Evolutionary conservation across 1,284 basidiomycete species (phyloP).

Genomic region (Papiliotrema fonsecae): DNA sequence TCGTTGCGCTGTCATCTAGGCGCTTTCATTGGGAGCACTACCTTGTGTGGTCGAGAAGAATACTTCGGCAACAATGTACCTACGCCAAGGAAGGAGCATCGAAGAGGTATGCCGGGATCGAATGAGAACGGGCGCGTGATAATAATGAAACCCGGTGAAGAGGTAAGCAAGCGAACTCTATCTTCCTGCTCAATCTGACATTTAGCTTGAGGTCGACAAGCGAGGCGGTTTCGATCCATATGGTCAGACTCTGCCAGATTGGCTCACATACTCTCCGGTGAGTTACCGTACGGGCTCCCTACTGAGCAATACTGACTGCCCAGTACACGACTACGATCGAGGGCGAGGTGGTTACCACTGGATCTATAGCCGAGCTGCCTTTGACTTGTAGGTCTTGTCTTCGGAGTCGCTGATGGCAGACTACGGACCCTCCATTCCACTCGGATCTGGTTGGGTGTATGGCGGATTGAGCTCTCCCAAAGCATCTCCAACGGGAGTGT

Average conservation of each 20-base stretch:
- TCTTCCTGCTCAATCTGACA: no score
- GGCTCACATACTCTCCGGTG: constrained; percentile 19
- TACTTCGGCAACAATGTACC: no score
- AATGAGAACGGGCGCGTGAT: no score
- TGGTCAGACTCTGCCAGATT: constrained; percentile 14
- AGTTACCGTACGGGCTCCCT: neutral
- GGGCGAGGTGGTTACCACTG: constrained; percentile 11
- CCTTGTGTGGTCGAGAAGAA: no score
- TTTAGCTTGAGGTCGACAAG: no score
- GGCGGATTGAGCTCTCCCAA: constrained; percentile 8
- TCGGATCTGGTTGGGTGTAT: constrained; percentile 13
- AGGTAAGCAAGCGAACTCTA: no score
- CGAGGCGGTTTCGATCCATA: neutral
- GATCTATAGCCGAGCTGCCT: constrained; percentile 7
- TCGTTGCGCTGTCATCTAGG: no score
- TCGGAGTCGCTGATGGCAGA: constrained; percentile 8
- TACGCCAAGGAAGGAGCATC: no score
- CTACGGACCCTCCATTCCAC: constrained; percentile 18
- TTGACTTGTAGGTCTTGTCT: no score
- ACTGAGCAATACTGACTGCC: constrained; percentile 3
- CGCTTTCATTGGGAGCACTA: no score
- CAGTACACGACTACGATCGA: constrained; percentile 10
- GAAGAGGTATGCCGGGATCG: no score
- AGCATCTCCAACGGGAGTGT: neutral
- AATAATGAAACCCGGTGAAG: no score